Conservation (phyloP, 768 basidiomycete species). For the Lenzites betulinus region DNA sequence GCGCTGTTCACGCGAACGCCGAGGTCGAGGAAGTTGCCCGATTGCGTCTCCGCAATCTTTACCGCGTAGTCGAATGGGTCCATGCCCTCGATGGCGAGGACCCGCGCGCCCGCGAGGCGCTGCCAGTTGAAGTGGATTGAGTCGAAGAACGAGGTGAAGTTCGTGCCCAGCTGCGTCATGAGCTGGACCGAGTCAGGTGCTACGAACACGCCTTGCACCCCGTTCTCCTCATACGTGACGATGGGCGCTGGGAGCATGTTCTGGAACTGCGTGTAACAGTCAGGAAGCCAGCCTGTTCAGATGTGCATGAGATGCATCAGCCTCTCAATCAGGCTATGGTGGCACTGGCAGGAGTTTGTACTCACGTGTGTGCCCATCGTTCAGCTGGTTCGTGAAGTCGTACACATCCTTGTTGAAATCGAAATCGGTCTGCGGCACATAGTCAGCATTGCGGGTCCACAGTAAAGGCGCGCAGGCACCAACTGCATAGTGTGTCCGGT, state of each 20-base stretch:
- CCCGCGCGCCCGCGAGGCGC: conserved; percentile 59
- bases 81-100: conserved; percentile 55
- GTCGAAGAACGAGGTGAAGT: conserved; percentile 49
- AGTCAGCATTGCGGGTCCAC: background rate
- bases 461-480: background rate
- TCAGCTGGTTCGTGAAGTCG: conserved; percentile 54
- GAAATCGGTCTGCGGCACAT: conserved; percentile 56
- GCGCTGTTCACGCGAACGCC: conserved; percentile 64
- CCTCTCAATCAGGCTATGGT: too few relatives aligned
- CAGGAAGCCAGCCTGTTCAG: conserved; percentile 53
- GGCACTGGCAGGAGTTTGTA: too few relatives aligned
- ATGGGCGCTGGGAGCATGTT: conserved; percentile 60
- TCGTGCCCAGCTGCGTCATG: conserved; percentile 45
- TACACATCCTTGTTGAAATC: conserved; percentile 63
- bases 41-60: conserved; percentile 56
- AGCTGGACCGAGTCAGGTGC: conserved; percentile 57
- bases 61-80: conserved; percentile 58
- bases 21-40: conserved; percentile 65
- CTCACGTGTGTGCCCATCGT: conserved; percentile 68
- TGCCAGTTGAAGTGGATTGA: conserved; percentile 56
- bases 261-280: conserved; percentile 48
- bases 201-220: conserved; percentile 47
- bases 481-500: conserved; percentile 49
- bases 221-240: conserved; percentile 51
- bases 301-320: background rate